Evolutionary conservation across 2,329 filamentous ascomycete genomes (phyloP).

Genomic region (Rhynchosporium agropyri): DNA sequence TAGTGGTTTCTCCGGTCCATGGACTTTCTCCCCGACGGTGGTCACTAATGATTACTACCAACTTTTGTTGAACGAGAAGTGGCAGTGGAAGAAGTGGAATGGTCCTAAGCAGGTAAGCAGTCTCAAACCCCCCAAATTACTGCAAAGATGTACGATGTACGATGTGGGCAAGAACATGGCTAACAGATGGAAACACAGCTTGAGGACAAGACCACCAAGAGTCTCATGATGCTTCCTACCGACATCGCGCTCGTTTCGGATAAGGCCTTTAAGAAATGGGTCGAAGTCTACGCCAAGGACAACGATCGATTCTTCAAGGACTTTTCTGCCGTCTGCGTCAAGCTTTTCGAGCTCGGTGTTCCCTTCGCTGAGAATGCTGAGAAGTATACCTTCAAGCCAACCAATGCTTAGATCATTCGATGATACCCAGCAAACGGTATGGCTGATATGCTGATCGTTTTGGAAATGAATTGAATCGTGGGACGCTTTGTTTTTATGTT

Average conservation of each 20-base stretch:
- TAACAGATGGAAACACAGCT: constrained; percentile 53
- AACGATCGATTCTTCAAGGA: constrained; percentile 92
- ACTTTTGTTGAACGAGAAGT: constrained; percentile 88
- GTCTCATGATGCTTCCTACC: constrained; percentile 95
- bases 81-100: constrained; percentile 88
- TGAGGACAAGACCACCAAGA: constrained; percentile 84
- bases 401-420: constrained; percentile 37
- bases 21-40: constrained; percentile 89
- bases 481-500: not conserved
- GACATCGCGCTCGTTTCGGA: constrained; percentile 88
- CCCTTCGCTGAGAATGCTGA: constrained; percentile 73
- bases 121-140: not conserved
- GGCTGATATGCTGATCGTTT: constrained; percentile 14
- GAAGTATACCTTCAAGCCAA: constrained; percentile 66
- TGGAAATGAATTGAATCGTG: constrained; percentile 16
- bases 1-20: constrained; percentile 84
- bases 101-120: constrained; percentile 70
- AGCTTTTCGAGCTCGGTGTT: constrained; percentile 92
- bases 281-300: constrained; percentile 89
- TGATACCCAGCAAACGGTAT: constrained; percentile 18
- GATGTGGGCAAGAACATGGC: constrained; percentile 12
- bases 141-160: not conserved
- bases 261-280: constrained; percentile 78
- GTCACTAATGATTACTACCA: constrained; percentile 95
- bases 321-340: constrained; percentile 76